Percentiles rank a stretch among this genome's conserved stretches.
Evolutionary conservation across 495 filamentous ascomycete genomes (phyloP).

Genomic region (Penicillium ochrochloron): DNA sequence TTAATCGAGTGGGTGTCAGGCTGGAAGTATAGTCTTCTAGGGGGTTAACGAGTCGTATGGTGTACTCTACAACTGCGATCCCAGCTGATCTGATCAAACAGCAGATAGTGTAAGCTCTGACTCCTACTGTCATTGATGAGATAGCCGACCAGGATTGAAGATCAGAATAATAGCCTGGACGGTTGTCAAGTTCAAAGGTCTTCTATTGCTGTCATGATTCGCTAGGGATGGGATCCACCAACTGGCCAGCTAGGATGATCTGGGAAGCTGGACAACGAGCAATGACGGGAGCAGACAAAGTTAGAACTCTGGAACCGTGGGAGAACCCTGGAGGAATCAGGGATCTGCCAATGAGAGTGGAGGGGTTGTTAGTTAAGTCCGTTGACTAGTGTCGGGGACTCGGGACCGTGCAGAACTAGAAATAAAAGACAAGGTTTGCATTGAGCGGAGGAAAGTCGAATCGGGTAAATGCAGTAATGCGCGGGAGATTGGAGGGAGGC

Average conservation of each 20-base stretch:
- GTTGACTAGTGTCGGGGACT: not conserved
- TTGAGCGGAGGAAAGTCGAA: constrained; percentile 21
- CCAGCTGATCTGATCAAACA: not conserved
- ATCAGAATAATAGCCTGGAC: not conserved
- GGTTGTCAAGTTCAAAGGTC: not conserved
- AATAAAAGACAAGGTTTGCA: not conserved
- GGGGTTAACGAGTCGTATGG: too few relatives aligned
- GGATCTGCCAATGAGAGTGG: constrained; percentile 2
- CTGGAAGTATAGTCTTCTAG: not conserved
- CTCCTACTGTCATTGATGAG: not conserved
- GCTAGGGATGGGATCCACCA: not conserved
- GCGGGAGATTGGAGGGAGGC: constrained; percentile 14
- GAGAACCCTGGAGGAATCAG: constrained; percentile 7
- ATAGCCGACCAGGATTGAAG: not conserved
- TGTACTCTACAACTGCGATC: too few relatives aligned
- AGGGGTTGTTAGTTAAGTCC: too few relatives aligned
- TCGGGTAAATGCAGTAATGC: constrained; percentile 40
- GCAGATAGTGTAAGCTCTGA: not conserved
- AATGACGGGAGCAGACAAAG: not conserved
- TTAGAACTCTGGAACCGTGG: not conserved
- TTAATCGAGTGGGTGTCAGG: not conserved
- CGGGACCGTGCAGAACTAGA: constrained; percentile 5
- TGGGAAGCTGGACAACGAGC: constrained; percentile 5
- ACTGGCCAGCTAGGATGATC: not conserved
- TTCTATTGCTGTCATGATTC: not conserved